These are phyloP conservation scores for Amylocystis lapponica DNA, from an alignment of 768 basidiomycete genomes.

Conservation along the genomic window DNA sequence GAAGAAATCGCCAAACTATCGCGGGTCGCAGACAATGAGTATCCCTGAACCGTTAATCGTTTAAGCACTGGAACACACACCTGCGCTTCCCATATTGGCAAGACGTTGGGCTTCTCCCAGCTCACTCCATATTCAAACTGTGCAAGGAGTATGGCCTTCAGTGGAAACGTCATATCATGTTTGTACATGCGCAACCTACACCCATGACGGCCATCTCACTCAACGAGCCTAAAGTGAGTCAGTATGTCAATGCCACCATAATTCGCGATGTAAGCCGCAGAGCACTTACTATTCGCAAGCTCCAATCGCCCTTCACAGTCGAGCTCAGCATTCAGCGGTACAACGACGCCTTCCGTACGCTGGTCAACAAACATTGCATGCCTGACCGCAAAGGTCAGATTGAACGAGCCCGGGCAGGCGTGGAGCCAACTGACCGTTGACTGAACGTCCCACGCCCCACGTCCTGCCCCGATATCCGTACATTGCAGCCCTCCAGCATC, in stretches of 20 bases:
- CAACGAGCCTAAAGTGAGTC: slow-evolving; percentile 68
- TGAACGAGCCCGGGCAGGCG: background rate
- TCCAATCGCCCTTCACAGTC: slow-evolving; percentile 65
- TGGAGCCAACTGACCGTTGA: slow-evolving; percentile 42
- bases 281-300: slow-evolving; percentile 77
- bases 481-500: slow-evolving; percentile 74
- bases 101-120: slow-evolving; percentile 77
- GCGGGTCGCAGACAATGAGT: slow-evolving; percentile 2
- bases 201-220: slow-evolving; percentile 89
- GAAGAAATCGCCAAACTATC: slow-evolving; percentile 86
- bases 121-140: slow-evolving; percentile 89
- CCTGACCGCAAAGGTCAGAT: slow-evolving; percentile 22
- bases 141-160: too few species aligned
- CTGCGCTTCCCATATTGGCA: slow-evolving; percentile 93
- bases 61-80: slow-evolving; percentile 26
- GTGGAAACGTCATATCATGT: background rate
- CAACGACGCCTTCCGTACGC: slow-evolving; percentile 68
- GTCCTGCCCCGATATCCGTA: slow-evolving; percentile 91
- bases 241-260: background rate
- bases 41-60: background rate
- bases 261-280: background rate
- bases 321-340: slow-evolving; percentile 74
- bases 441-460: slow-evolving; percentile 90
- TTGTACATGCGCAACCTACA: slow-evolving; percentile 37
- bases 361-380: slow-evolving; percentile 95